Evolutionary conservation across 176 grass and related monocot genomes (phyloP).

Genomic region (Ananas comosus): DNA sequence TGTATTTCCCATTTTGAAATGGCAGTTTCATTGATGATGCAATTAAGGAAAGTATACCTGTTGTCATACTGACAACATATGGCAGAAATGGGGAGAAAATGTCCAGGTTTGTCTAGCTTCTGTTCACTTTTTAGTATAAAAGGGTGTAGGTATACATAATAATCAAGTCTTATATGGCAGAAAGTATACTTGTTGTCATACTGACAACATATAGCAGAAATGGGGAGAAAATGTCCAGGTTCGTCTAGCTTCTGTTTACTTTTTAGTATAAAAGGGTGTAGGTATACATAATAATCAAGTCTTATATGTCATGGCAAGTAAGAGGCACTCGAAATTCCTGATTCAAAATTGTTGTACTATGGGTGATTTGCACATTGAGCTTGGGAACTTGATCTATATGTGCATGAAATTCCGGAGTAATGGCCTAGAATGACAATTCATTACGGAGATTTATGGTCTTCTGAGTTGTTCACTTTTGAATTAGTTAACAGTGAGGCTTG

Average conservation of each 20-base stretch:
- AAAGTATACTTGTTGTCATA: constrained; percentile 52
- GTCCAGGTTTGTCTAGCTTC: constrained; percentile 42
- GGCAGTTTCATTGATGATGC: constrained; percentile 91
- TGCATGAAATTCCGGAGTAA: neutral
- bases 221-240: constrained; percentile 88
- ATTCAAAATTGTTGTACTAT: neutral
- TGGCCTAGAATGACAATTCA: neutral
- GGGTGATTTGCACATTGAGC: no score
- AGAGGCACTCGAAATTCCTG: neutral
- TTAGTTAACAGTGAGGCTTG: neutral
- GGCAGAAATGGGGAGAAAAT: constrained; percentile 83
- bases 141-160: no score
- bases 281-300: no score
- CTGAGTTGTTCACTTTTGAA: neutral
- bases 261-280: neutral
- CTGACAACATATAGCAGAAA: constrained; percentile 66
- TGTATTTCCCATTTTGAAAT: constrained; percentile 25
- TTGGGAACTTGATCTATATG: neutral
- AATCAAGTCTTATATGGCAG: neutral
- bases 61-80: constrained; percentile 56
- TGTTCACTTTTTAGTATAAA: neutral
- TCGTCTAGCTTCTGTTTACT: neutral
- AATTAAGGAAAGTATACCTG: constrained; percentile 49
- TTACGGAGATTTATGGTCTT: neutral
- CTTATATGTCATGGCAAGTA: no score